Evolutionary conservation across 2,329 filamentous ascomycete species (phyloP).

Genomic region (Colletotrichum cereale): DNA sequence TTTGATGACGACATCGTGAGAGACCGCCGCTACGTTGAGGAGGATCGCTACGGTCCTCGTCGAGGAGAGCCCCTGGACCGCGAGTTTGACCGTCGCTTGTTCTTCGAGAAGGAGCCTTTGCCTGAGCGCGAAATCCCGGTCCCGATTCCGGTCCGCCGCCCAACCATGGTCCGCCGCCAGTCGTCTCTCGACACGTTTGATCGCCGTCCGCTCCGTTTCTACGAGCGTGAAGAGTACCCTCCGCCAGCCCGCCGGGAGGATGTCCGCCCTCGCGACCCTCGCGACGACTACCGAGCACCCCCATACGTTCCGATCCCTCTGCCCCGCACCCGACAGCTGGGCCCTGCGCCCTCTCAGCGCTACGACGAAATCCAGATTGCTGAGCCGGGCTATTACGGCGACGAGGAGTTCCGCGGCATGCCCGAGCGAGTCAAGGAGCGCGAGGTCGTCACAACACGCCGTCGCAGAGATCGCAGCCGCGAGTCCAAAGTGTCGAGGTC

Average conservation of each 20-base stretch:
- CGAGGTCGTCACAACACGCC: conserved; percentile 66
- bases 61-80: conserved; percentile 47
- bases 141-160: conserved; percentile 69
- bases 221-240: conserved; percentile 72
- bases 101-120: conserved; percentile 63
- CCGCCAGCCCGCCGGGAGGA: conserved; percentile 66
- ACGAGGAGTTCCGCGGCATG: conserved; percentile 77
- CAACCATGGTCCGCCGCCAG: conserved; percentile 80
- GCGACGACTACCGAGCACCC: conserved; percentile 65
- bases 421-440: conserved; percentile 72
- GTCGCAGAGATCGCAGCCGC: conserved; percentile 58
- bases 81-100: conserved; percentile 67
- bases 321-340: conserved; percentile 71
- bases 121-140: conserved; percentile 59
- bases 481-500: conserved; percentile 56
- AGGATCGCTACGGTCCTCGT: conserved; percentile 58
- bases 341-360: conserved; percentile 65
- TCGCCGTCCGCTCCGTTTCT: conserved; percentile 71
- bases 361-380: conserved; percentile 76
- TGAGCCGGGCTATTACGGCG: conserved; percentile 76
- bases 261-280: conserved; percentile 51
- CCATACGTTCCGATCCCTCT: conserved; percentile 75
- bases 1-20: conserved; percentile 62
- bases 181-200: conserved; percentile 94
- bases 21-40: conserved; percentile 68